Evolutionary conservation across 129 eudicot genomes (phyloP).

Genomic region (Dittrichia graveolens): DNA sequence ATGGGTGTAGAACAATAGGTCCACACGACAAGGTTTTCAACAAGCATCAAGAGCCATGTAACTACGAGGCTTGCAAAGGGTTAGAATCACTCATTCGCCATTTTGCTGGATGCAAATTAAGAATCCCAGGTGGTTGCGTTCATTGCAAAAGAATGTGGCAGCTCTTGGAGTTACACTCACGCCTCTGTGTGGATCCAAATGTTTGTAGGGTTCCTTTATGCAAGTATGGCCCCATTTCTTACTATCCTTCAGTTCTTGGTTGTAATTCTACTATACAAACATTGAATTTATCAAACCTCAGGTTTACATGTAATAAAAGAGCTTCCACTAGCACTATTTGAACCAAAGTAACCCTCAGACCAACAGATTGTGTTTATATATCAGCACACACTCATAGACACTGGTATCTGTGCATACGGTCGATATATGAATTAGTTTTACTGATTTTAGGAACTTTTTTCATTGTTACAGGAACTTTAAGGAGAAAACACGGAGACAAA

Average conservation of each 20-base stretch:
- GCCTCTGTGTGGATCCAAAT: constrained; percentile 69
- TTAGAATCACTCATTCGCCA: constrained; percentile 83
- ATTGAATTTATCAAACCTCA: too few relatives aligned
- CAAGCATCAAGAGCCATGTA: constrained; percentile 65
- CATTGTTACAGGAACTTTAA: constrained; percentile 56
- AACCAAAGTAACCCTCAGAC: too few relatives aligned
- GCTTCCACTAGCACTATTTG: constrained; percentile 4
- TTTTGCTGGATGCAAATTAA: constrained; percentile 76
- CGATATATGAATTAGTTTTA: too few relatives aligned
- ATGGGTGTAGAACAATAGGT: constrained; percentile 87
- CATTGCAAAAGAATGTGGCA: constrained; percentile 99
- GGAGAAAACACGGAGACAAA: constrained; percentile 49
- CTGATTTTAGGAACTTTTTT: not conserved
- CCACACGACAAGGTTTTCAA: constrained; percentile 61
- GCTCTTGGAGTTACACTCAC: constrained; percentile 83
- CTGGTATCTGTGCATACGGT: too few relatives aligned
- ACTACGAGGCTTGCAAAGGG: constrained; percentile 75
- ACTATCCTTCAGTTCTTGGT: not conserved
- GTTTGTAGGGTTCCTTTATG: constrained; percentile 85
- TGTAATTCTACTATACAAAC: constrained; percentile 21
- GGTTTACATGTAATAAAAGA: constrained; percentile 13
- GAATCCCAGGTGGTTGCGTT: constrained; percentile 85
- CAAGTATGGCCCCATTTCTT: constrained; percentile 51
- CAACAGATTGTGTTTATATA: too few relatives aligned
- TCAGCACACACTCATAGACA: too few relatives aligned